Evolutionary conservation across 768 basidiomycete species (phyloP), one percentile per base, ranked within the genome.

Genomic region (Pisolithus sp.): DNA sequence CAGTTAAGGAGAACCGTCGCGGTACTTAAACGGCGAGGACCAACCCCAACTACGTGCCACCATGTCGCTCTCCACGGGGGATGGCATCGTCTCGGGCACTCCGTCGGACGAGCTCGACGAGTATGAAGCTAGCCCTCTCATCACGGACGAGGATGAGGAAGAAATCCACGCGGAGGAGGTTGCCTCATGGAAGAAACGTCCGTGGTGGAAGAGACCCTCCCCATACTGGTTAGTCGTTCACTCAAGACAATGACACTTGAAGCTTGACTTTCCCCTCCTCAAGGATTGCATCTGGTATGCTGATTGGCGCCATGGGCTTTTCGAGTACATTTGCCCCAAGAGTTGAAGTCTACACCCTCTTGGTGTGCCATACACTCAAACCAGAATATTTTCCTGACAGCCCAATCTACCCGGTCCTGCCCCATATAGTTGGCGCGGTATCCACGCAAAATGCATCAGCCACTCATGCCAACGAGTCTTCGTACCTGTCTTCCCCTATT

Each of bases 281-380:
- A 60, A 91, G 89, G 87, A 62, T 88, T 37, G 55, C 90, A 13
- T 62, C 68, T 13, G 61, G 74, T 6, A 62, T 80, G 23, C 81
- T 84, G 12, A 64, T 89, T 46, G 68, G 75, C 12, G 72, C 82
- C 2, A 73, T 82, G 7, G 82, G 79, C 3, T 73, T 68, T 62
- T 66, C 80, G 4, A 72, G 81, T 2, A 79, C 82, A 0, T 59
- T 84, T 7, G 89, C 88, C 0, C 86, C 89, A 7, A 78, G 79
- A 44, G 76, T 91, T 44, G 84, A 89, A 62, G 70, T 92, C 41
- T 87, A 82, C 66, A 88, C 85, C n/a, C 63, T 75, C 21, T 79
- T 91, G 10, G 86, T 75, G 18, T 93, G 90, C 63, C 75, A 74
- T n/a, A 75, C 76, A 13, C 78, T 81, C 61, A 83, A 73, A 57